Evolutionary conservation across 2,329 filamentous ascomycete species (phyloP), one percentile per base, ranked within the genome.

Genomic region (Claviceps sp.): DNA sequence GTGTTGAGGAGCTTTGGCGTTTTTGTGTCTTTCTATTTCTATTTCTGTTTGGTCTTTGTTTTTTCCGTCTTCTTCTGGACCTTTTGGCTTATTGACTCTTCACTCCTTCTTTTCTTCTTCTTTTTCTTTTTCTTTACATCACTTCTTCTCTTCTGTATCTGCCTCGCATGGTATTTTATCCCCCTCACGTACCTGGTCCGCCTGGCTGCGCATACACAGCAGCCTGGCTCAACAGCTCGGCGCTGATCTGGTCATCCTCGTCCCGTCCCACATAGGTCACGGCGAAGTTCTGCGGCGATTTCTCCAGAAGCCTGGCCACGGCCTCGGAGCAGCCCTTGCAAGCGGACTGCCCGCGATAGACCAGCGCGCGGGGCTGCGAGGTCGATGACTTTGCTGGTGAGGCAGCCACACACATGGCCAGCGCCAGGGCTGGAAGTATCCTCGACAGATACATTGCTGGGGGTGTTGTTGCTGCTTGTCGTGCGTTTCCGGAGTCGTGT

Each of bases 161-260:
- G 26, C 26, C 26, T 29, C 8, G 26, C 26, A 8, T 29, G 9
- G 26, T 29, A 8, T 29, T 29, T 29, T 9, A 29, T 29, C 2
- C 26, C 29, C 29, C 29, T 34, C 29, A 34, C 29, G 29, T 34
- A 34, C 29, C 29, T 34, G 29, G 29, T 34, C 59, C 59, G 26
- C 59, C 59, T 1, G 55, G 52, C 45, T 55, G 55, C 4, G 58
- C 58, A 53, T 57, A 56, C 2, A 58, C 26, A 16, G 54, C 23
- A 3, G 52, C 55, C 3, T 53, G 43, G 22, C 52, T 51, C 36
- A 61, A 49, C 16, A 17, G 47, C 0, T 55, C 55, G 3, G 55
- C 29, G 9, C 36, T 49, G 5, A 58, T 48, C 6, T 58, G 49
- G 2, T 54, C 44, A 4, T 55, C 52, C 38, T 61, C 54, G 1